These are phyloP conservation scores for Trypanosoma scelopori DNA, from an alignment of 208 protist genomes.

Conservation along the genomic window DNA sequence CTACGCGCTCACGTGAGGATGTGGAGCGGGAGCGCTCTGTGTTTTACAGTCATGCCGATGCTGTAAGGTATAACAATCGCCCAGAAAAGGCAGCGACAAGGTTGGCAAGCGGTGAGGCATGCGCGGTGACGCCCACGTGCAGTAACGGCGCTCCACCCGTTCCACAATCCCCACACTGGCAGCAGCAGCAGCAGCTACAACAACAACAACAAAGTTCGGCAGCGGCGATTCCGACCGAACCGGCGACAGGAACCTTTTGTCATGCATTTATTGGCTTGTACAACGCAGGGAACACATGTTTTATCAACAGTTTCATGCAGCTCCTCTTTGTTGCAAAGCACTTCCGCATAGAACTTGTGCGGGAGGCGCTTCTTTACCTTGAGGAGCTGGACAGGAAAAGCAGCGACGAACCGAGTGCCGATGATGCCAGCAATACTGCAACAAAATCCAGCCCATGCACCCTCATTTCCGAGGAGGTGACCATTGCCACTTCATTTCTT, in stretches of 20 bases:
- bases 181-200: background rate
- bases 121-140: too few relatives aligned
- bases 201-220: background rate
- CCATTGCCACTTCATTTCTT: constrained; percentile 35
- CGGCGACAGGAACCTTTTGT: background rate
- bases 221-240: background rate
- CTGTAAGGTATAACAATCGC: too few relatives aligned
- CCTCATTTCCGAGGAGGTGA: constrained; percentile 12
- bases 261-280: constrained; percentile 40
- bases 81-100: background rate
- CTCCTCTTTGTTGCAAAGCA: constrained; percentile 43
- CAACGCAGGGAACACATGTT: constrained; percentile 71
- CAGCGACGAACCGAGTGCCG: background rate
- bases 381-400: background rate
- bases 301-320: constrained; percentile 65
- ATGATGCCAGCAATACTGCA: background rate
- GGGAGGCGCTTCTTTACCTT: constrained; percentile 5
- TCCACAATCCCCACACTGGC: constrained; percentile 1
- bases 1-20: background rate
- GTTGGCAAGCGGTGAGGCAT: too few relatives aligned
- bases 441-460: background rate
- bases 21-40: background rate
- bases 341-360: constrained; percentile 39
- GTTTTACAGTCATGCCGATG: background rate
- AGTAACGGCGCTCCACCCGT: too few relatives aligned